Evolutionary conservation across 2,329 filamentous ascomycete genomes (phyloP).

Genomic region (Elsinoe necatrix): DNA sequence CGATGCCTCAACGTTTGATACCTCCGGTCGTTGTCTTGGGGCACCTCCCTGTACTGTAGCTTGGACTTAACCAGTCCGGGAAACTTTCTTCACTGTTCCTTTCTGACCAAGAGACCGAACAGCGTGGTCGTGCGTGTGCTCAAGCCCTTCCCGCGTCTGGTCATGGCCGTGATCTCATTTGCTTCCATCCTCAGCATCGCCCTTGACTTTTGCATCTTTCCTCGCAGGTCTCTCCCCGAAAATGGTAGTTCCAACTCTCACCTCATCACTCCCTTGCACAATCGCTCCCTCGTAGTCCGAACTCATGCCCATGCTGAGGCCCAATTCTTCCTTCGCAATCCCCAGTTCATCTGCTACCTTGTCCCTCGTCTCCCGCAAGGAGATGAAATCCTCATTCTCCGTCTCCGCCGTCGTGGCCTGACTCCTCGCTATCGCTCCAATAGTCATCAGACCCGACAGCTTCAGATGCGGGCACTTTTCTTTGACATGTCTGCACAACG

Average conservation of each 20-base stretch:
- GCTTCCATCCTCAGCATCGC: conserved; percentile 20
- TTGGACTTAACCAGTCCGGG: too few relatives aligned
- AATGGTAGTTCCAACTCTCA: conserved; percentile 86
- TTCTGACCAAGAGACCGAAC: too few relatives aligned
- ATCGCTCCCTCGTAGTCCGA: conserved; percentile 90
- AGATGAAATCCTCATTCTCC: conserved; percentile 86
- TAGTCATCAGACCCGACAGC: conserved; percentile 87
- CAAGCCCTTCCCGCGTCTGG: too few relatives aligned
- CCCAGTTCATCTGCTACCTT: conserved; percentile 56
- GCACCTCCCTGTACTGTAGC: too few relatives aligned
- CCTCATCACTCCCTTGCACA: conserved; percentile 73
- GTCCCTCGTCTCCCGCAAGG: conserved; percentile 61
- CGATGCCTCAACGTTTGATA: too few relatives aligned
- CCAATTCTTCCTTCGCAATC: conserved; percentile 50
- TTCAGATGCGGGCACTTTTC: conserved; percentile 63
- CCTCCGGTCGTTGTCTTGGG: too few relatives aligned
- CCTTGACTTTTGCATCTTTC: conserved; percentile 62
- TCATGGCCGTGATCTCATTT: conserved; percentile 15
- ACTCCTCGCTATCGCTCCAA: conserved; percentile 85
- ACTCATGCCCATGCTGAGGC: conserved; percentile 98
- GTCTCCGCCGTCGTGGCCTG: conserved; percentile 59
- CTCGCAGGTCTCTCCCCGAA: conserved; percentile 77
- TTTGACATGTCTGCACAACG: conserved; percentile 61
- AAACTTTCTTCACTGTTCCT: too few relatives aligned
- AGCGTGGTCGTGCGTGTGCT: too few relatives aligned